Evolutionary conservation across 306 rosid species (phyloP), one percentile per base, ranked within the genome.

Genomic region (Lathyrus tuberosus): DNA sequence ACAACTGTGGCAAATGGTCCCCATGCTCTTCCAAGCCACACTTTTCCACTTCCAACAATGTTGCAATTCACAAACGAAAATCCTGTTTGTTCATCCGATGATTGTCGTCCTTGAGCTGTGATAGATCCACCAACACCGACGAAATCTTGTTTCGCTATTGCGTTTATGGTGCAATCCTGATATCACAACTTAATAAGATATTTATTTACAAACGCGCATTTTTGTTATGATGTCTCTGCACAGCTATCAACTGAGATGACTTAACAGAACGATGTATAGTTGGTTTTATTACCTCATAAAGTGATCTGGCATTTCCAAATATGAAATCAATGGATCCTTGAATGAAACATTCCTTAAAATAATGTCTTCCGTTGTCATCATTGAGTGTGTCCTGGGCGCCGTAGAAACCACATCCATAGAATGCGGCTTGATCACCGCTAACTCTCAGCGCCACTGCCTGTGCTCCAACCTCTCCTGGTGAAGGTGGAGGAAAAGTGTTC

Each of bases 1-100:
- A 92, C 76, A 0, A 84, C 95, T 4, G 89, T 78, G 40, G 96
- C 89, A 48, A 10, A 86, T 12, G 82, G 0, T 22, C 96, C 89
- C 98, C 96, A 89, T 2, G 98, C 96, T 81, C 98, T 75, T 8
- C 96, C 95, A 16, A 89, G 96, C 96, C 92, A 92, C 47, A 88
- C 89, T 71, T 70, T 86, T 12, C 98, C 96, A 40, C 71, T 84
- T 11, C 98, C 98, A 59, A 6, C 30, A 58, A 92, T 82, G 74
- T 61, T 83, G 42, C 98, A 92, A 49, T 89, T 89, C 81, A 92
- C 86, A 72, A 92, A 89, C 0, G 96, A 86, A 82, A 83, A 92
- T 3, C 98, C 96, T 14, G 71, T 87, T 68, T 76, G 7, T 59
- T 89, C 96, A 0, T 65, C 52, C 73, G 20, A 17, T 2, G 93